phyloP scores from a whole-genome alignment of 495 filamentous ascomycete genomes.

The Penicillium arizonense region DNA sequence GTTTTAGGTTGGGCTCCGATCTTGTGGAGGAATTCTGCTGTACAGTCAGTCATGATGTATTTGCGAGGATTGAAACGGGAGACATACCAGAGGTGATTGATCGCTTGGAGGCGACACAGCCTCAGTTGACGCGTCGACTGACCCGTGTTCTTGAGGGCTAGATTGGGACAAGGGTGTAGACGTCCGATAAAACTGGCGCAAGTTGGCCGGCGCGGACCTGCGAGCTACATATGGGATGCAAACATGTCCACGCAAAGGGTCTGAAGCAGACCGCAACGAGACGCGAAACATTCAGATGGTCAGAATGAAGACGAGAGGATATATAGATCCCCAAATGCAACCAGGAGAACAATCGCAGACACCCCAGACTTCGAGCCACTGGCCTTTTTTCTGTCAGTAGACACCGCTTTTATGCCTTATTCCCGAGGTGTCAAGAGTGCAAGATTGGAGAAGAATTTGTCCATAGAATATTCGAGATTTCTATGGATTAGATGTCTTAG shows the following conservation, averaged over 20 bases:
- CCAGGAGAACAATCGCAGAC: background rate
- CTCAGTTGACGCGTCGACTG: background rate
- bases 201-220: conserved; percentile 19
- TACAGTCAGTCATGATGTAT: too few relatives aligned
- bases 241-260: conserved; percentile 37
- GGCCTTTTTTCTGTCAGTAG: conserved; percentile 25
- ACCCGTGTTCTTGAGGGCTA: background rate
- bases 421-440: background rate
- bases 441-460: conserved; percentile 5
- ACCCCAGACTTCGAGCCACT: background rate
- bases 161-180: conserved; percentile 8
- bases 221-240: conserved; percentile 36
- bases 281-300: conserved; percentile 39
- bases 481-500: too few relatives aligned
- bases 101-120: background rate
- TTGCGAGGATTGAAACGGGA: background rate
- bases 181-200: conserved; percentile 30
- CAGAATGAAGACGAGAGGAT: conserved; percentile 2
- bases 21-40: too few relatives aligned
- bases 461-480: background rate
- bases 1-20: too few relatives aligned
- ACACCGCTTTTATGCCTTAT: conserved; percentile 12
- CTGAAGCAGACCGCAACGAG: conserved; percentile 41
- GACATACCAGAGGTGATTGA: too few relatives aligned
- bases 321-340: background rate